A percentile compares a stretch with the other conserved stretches of the same genome.
phyloP scores from a whole-genome alignment of 805 yeast genomes.

The Sugiyamaella floridensis region DNA sequence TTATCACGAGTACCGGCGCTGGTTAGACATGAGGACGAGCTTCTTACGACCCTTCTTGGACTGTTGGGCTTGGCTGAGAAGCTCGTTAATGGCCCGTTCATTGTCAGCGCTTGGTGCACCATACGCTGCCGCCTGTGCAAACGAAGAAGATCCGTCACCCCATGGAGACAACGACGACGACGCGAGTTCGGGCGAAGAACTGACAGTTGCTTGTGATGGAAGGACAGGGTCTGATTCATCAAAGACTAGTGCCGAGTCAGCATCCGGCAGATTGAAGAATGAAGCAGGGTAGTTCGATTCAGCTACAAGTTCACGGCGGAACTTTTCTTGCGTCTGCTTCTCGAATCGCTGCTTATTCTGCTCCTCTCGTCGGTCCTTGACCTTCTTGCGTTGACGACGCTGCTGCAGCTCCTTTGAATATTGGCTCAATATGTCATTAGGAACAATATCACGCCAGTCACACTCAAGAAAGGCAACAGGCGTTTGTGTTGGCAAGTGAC shows the following conservation, averaged over 20 bases:
- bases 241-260: slow-evolving; percentile 2
- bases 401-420: slow-evolving; percentile 24
- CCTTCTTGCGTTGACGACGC: slow-evolving; percentile 19
- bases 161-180: slow-evolving; percentile 13
- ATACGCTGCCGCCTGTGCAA: slow-evolving; percentile 17
- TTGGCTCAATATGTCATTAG: slow-evolving; percentile 22
- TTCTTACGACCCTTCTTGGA: slow-evolving; percentile 23
- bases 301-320: slow-evolving; percentile 26
- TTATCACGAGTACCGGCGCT: slow-evolving; percentile 3
- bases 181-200: neutral
- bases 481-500: slow-evolving; percentile 81
- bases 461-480: slow-evolving; percentile 78
- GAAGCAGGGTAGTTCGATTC: slow-evolving; percentile 8
- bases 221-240: slow-evolving; percentile 11
- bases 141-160: slow-evolving; percentile 18
- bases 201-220: neutral
- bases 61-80: slow-evolving; percentile 15
- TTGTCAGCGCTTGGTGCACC: slow-evolving; percentile 17
- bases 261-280: slow-evolving; percentile 5
- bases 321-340: slow-evolving; percentile 31
- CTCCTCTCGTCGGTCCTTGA: slow-evolving; percentile 24
- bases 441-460: slow-evolving; percentile 55
- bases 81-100: slow-evolving; percentile 14
- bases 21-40: slow-evolving; percentile 22
- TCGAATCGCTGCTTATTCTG: slow-evolving; percentile 26